Conservation (phyloP, 202 grass and related monocot species). For the Eragrostis tef region DNA sequence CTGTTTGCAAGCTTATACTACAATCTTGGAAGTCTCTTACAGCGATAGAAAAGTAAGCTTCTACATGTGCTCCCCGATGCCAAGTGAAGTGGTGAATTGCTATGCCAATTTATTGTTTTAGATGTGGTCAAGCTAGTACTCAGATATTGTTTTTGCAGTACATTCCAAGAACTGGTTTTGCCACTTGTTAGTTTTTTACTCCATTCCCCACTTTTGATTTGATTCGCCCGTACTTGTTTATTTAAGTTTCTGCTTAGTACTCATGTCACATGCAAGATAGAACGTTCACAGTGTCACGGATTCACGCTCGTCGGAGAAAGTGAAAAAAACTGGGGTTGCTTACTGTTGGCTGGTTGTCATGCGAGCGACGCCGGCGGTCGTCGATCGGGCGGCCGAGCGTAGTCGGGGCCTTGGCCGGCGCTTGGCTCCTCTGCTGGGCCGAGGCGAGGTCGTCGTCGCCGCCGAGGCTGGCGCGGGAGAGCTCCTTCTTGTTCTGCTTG, state of each 20-base stretch:
- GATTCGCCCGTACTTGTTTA: conserved; percentile 28
- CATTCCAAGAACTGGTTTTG: conserved; percentile 40
- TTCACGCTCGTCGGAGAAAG: neutral
- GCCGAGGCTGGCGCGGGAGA: conserved; percentile 86
- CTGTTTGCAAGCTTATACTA: neutral
- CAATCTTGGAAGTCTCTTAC: conserved; percentile 7
- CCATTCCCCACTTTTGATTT: neutral
- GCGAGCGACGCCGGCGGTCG: conserved; percentile 57
- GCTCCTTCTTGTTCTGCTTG: conserved; percentile 99
- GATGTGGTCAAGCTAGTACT: neutral
- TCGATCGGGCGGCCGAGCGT: conserved; percentile 40
- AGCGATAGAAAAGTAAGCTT: conserved; percentile 1
- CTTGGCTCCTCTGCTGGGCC: conserved; percentile 24
- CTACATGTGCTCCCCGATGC: neutral
- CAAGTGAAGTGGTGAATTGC: conserved; percentile 6
- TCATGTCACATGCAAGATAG: conserved; percentile 25
- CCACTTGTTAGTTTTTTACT: conserved; percentile 27
- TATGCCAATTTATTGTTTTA: neutral
- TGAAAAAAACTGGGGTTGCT: neutral
- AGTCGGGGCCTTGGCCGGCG: conserved; percentile 30
- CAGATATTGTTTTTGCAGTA: conserved; percentile 2
- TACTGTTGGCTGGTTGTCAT: conserved; percentile 70
- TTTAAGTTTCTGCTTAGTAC: conserved; percentile 3
- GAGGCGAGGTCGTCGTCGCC: conserved; percentile 78
- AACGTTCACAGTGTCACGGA: conserved; percentile 4